Conservation (phyloP, 176 grass and related monocot genomes). For the Carex pumila region DNA sequence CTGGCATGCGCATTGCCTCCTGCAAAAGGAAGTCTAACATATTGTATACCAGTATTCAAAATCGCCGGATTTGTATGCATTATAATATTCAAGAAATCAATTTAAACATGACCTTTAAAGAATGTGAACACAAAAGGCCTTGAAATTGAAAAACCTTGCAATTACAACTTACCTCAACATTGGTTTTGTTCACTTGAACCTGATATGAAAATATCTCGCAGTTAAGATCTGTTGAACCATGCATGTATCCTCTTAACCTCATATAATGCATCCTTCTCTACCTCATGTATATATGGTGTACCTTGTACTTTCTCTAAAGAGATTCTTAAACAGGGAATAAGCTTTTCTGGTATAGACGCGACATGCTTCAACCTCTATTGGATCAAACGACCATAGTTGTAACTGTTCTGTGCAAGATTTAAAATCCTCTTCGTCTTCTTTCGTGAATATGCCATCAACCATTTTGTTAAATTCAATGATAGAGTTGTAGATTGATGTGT, state of each 20-base stretch:
- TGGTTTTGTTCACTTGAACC: background rate
- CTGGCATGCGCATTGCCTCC: too few species aligned
- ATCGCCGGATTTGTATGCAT: too few species aligned
- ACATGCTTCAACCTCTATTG: background rate
- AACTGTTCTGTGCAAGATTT: background rate
- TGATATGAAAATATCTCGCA: background rate
- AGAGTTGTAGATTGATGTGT: background rate
- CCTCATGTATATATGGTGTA: background rate
- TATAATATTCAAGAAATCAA: too few species aligned
- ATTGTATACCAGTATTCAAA: too few species aligned
- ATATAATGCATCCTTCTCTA: background rate
- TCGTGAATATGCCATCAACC: background rate
- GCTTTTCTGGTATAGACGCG: background rate
- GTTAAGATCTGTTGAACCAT: background rate
- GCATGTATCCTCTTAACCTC: background rate
- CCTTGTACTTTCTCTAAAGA: background rate
- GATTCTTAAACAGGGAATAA: background rate
- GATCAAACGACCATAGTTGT: background rate
- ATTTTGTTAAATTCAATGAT: background rate
- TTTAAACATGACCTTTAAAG: background rate
- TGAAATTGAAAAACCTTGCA: background rate
- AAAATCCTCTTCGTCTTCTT: background rate
- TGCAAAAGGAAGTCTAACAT: too few species aligned
- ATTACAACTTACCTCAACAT: background rate
- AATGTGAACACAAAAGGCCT: background rate